Evolutionary conservation across 768 basidiomycete species (phyloP).

Genomic region (Psilocybe cyanescens): DNA sequence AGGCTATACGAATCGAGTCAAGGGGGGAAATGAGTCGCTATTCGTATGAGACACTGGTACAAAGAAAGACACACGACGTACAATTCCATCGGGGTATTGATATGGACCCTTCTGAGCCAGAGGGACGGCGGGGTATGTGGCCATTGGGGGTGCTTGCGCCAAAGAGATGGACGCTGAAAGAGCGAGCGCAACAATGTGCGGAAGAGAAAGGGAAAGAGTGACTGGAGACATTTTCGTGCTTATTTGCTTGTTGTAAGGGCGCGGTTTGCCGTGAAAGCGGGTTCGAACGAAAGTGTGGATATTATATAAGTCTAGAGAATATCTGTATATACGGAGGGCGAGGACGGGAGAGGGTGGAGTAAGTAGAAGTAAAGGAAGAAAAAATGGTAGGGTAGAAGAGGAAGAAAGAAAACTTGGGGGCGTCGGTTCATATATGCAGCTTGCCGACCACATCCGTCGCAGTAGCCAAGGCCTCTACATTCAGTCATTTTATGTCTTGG

Average conservation of each 20-base stretch:
- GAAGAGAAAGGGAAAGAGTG: neutral
- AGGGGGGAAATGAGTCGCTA: too few species aligned
- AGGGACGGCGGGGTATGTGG: slow-evolving; percentile 40
- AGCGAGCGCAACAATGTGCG: neutral
- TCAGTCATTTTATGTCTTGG: too few species aligned
- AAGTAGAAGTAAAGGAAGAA: neutral
- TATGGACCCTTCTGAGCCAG: slow-evolving; percentile 43
- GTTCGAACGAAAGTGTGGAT: neutral
- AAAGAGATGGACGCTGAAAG: neutral
- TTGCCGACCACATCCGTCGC: neutral
- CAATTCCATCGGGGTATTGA: slow-evolving; percentile 44
- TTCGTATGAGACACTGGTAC: neutral
- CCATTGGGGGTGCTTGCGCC: neutral
- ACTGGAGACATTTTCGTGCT: neutral
- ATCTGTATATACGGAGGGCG: neutral
- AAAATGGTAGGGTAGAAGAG: neutral
- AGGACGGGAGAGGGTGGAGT: neutral
- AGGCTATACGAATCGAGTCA: slow-evolving; percentile 23
- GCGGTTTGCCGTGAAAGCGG: too few species aligned
- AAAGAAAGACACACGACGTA: slow-evolving; percentile 26
- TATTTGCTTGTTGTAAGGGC: neutral
- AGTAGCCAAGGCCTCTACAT: neutral
- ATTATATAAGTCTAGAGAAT: neutral
- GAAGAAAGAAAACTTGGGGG: neutral
- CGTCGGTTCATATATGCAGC: neutral